phyloP scores from a whole-genome alignment of 1,284 basidiomycete genomes.

The Cystobasidium slooffiae region DNA sequence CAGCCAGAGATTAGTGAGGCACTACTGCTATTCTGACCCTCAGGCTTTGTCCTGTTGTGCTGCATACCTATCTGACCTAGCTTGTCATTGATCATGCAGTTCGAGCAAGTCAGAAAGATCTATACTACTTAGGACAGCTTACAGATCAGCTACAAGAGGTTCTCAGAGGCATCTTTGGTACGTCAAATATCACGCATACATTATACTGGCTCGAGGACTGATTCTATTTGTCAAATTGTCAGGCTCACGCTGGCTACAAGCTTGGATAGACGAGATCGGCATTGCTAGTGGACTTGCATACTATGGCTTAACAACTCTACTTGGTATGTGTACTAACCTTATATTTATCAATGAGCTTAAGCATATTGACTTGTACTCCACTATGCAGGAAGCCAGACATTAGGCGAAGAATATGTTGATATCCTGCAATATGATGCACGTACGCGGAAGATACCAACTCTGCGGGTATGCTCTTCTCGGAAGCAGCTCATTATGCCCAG shows the following conservation, averaged over 20 bases:
- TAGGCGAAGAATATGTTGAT: slow-evolving; percentile 59
- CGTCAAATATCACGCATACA: not conserved
- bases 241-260: slow-evolving; percentile 56
- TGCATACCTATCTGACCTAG: slow-evolving; percentile 7
- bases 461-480: slow-evolving; percentile 47
- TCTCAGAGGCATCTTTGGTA: slow-evolving; percentile 53
- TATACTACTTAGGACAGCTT: slow-evolving; percentile 57
- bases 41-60: not conserved
- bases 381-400: slow-evolving; percentile 56
- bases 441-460: slow-evolving; percentile 52
- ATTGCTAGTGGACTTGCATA: slow-evolving; percentile 55
- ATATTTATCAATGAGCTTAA: not conserved
- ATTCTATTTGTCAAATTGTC: not conserved
- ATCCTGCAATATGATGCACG: slow-evolving; percentile 54
- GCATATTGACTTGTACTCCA: not conserved
- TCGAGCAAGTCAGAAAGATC: slow-evolving; percentile 57
- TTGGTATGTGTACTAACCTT: slow-evolving; percentile 43
- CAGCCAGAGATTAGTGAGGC: slow-evolving; percentile 56
- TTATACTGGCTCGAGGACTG: not conserved
- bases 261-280: slow-evolving; percentile 53
- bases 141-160: slow-evolving; percentile 56
- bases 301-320: slow-evolving; percentile 55
- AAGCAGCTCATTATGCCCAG: not conserved
- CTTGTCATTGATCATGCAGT: slow-evolving; percentile 45
- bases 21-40: accelerated